Conservation (phyloP, 2,329 filamentous ascomycete genomes). For the Fusarium secorum region DNA sequence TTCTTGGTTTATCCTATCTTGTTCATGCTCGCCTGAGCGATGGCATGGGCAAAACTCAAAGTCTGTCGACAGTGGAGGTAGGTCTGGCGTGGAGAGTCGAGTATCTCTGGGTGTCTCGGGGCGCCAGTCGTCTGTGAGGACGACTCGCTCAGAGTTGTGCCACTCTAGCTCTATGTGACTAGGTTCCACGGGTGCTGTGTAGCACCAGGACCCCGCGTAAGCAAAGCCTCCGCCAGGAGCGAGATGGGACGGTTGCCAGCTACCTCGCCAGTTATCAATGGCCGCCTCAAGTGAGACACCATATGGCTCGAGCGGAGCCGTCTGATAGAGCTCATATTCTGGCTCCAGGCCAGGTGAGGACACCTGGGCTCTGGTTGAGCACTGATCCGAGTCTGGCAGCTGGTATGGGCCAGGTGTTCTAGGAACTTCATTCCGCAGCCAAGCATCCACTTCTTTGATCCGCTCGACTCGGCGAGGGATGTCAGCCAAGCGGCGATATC, state of each 20-base stretch:
- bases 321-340: not conserved
- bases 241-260: not conserved
- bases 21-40: not conserved
- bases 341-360: not conserved
- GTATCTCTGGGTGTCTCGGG: slow-evolving; percentile 27
- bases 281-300: slow-evolving; percentile 2
- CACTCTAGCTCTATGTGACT: not conserved
- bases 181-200: not conserved
- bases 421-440: not conserved
- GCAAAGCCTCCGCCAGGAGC: slow-evolving; percentile 1
- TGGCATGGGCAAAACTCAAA: slow-evolving; percentile 40
- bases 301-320: slow-evolving; percentile 7
- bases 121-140: slow-evolving; percentile 10
- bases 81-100: slow-evolving; percentile 36
- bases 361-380: not conserved
- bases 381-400: not conserved
- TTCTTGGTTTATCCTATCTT: slow-evolving; percentile 30
- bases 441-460: not conserved
- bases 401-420: slow-evolving; percentile 7
- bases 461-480: not conserved
- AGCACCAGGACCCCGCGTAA: slow-evolving; percentile 36
- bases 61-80: slow-evolving; percentile 31
- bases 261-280: not conserved
- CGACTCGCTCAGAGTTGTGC: not conserved
- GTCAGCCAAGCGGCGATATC: not conserved